These are phyloP conservation scores for Albizia julibrissin DNA, from an alignment of 306 rosid genomes.

Conservation along the genomic window DNA sequence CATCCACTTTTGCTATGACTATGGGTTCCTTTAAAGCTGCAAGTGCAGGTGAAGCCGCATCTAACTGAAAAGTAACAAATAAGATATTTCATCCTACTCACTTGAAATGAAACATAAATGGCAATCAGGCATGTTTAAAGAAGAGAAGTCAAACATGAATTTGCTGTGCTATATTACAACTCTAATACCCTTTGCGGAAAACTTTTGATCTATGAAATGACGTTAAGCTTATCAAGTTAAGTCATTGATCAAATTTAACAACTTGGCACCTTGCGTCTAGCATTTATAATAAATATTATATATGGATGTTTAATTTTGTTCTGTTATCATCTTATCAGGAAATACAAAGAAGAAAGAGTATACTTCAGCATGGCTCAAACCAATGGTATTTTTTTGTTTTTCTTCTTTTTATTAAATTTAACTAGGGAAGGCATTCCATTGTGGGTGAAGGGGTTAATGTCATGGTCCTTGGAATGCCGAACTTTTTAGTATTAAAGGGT, in stretches of 20 bases:
- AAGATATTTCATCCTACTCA: not conserved
- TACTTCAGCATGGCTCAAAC: not conserved
- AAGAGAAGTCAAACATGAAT: not conserved
- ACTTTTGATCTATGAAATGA: not conserved
- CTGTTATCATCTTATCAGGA: not conserved
- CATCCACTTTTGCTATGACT: slow-evolving; percentile 64
- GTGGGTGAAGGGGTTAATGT: too few species aligned
- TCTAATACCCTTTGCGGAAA: not conserved
- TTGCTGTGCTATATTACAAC: not conserved
- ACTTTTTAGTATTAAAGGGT: not conserved
- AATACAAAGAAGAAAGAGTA: not conserved
- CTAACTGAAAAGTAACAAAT: slow-evolving; percentile 49
- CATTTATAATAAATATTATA: not conserved
- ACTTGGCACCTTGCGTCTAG: not conserved
- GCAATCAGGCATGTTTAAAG: not conserved
- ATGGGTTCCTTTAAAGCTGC: slow-evolving; percentile 57
- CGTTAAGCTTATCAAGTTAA: not conserved
- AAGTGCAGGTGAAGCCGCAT: slow-evolving; percentile 65
- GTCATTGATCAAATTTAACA: not conserved
- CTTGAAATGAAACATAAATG: not conserved
- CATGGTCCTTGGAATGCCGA: not conserved
- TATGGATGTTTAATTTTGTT: not conserved
- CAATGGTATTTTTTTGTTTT: not conserved
- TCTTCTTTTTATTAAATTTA: not conserved
- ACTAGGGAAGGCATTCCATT: too few species aligned